Evolutionary conservation across 1,139 yeast genomes (phyloP).

Genomic region (Tardiomyces blankii): DNA sequence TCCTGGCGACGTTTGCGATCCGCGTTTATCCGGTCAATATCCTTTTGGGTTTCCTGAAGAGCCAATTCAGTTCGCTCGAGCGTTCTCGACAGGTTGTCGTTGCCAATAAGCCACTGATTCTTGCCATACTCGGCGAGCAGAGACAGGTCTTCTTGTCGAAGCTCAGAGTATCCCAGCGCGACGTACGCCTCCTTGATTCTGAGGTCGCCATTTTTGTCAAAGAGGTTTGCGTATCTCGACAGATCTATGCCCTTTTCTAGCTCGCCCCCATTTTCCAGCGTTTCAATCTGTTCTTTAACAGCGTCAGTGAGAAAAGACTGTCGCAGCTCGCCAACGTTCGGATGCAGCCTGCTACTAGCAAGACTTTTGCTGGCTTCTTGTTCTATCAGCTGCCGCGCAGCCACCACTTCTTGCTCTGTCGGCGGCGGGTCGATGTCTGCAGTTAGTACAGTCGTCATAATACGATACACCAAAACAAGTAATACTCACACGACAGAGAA

Average conservation of each 20-base stretch:
- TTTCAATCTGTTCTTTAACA: conserved; percentile 14
- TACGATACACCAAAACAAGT: not conserved
- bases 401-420: conserved; percentile 10
- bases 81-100: conserved; percentile 19
- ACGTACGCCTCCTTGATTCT: conserved; percentile 15
- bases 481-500: conserved; percentile 15
- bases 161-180: conserved; percentile 20
- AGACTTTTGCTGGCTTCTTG: conserved; percentile 4
- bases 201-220: conserved; percentile 7
- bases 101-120: conserved; percentile 25
- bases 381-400: conserved; percentile 10
- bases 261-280: conserved; percentile 16
- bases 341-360: not conserved
- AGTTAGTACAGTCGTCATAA: not conserved
- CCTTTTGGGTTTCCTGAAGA: conserved; percentile 11
- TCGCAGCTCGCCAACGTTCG: not conserved
- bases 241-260: conserved; percentile 24
- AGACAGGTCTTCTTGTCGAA: conserved; percentile 19
- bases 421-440: conserved; percentile 14
- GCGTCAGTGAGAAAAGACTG: conserved; percentile 1
- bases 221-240: conserved; percentile 14
- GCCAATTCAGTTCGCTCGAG: conserved; percentile 14
- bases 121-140: conserved; percentile 19
- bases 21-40: conserved; percentile 14
- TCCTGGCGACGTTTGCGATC: conserved; percentile 15